phyloP scores from a whole-genome alignment of 306 rosid genomes.

The Arachis stenosperma region DNA sequence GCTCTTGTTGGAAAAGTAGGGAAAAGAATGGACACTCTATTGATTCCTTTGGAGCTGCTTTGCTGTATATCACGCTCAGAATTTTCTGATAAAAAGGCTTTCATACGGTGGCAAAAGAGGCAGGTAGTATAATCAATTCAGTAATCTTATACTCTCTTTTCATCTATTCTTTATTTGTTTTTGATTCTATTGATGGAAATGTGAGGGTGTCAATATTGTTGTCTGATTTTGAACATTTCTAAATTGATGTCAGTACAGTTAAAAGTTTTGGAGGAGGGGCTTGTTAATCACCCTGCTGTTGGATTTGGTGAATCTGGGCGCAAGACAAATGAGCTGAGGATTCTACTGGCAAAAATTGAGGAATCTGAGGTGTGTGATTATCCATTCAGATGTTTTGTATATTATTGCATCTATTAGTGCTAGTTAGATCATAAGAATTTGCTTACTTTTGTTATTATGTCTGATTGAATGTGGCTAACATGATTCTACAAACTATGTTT shows the following conservation, averaged over 20 bases:
- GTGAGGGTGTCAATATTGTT: conserved; percentile 35
- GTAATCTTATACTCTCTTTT: conserved; percentile 25
- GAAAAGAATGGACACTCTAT: conserved; percentile 92
- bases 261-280: conserved; percentile 96
- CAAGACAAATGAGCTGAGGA: conserved; percentile 81
- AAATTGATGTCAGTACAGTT: conserved; percentile 58
- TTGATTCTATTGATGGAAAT: conserved; percentile 36
- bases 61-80: conserved; percentile 88
- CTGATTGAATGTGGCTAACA: conserved; percentile 34
- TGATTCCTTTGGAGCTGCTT: conserved; percentile 91
- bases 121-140: conserved; percentile 63
- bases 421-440: conserved; percentile 26
- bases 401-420: conserved; percentile 21
- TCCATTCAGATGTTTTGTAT: conserved; percentile 30
- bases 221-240: conserved; percentile 39
- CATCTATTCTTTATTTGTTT: conserved; percentile 24
- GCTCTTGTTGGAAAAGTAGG: conserved; percentile 93
- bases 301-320: conserved; percentile 98
- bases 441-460: conserved; percentile 25
- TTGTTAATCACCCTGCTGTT: conserved; percentile 81
- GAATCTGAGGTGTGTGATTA: conserved; percentile 80
- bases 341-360: conserved; percentile 92
- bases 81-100: conserved; percentile 98
- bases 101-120: conserved; percentile 94
- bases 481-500: conserved; percentile 20